Base-by-base conservation (phyloP, 2,329 filamentous ascomycete species). In the Alternaria longipes region DNA sequence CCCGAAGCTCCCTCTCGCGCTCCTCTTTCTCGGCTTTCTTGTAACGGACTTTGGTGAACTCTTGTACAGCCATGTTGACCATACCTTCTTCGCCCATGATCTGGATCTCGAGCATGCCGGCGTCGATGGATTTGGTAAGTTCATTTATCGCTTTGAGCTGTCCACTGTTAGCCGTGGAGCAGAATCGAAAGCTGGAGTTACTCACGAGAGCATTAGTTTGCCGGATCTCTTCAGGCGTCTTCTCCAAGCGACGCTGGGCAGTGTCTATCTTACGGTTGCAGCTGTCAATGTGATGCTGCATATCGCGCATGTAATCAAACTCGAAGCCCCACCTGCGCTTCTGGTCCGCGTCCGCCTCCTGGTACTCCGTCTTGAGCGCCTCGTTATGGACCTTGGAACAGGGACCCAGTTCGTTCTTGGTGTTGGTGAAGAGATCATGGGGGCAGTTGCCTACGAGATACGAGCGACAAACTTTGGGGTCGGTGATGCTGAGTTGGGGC, bases 391-490 rank as follows among this genome's bases (percentile, higher is more conserved):
- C 87, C 78, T 94, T 95, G 51, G 92, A 87, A 76, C 95, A 99
- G 0, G 89, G 87, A 3, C 95, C 95, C 34, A 98, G 87, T 78
- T 99, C 95, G 85, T 98, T 94, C 83, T 97, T 98, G 46, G 95
- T 99, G 82, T 99, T 99, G 68, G 94, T 99, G 86, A 99, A 99
- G 75, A 99, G 92, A 78, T 99, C 95, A 84, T 98, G 94, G 1
- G 95, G 95, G 79, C 95, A 99, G 60, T 92, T 96, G 72, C 95
- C 95, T 64, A 88, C 93, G 51, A 99, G 87, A 80, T 94, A 98
- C 18, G 94, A 97, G 56, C 93, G 92, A 84, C 95, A 99, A 72
- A 97, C 92, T 81, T 97, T 97, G 55, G 91, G 86, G 80, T 98
- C 95, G 61, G 89, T 95, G 72, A 99, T 91, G 66, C 91, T 90